Evolutionary conservation across 306 rosid genomes (phyloP).

Genomic region (Medicago ruthenica): DNA sequence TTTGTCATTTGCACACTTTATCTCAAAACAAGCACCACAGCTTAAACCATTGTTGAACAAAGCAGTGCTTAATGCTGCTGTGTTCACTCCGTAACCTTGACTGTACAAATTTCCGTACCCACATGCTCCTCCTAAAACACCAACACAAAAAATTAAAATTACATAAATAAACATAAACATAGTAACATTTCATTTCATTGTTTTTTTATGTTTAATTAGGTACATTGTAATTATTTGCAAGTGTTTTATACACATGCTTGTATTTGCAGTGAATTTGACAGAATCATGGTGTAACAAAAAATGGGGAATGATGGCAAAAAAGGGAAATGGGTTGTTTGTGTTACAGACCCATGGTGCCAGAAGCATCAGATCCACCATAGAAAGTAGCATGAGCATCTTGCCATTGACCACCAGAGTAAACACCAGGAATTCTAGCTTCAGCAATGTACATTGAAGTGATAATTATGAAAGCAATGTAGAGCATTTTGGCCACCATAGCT

Average conservation of each 20-base stretch:
- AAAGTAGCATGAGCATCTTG: constrained; percentile 90
- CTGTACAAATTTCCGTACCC: constrained; percentile 97
- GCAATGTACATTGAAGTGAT: constrained; percentile 49
- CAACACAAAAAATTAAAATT: too few relatives aligned
- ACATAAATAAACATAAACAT: constrained; percentile 3
- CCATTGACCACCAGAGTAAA: constrained; percentile 77
- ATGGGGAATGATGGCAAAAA: background rate
- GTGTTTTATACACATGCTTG: too few relatives aligned
- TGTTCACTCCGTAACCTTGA: constrained; percentile 95
- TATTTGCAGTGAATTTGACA: too few relatives aligned
- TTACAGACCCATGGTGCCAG: constrained; percentile 92
- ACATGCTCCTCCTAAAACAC: constrained; percentile 82
- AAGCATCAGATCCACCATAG: constrained; percentile 95
- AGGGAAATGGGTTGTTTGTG: background rate
- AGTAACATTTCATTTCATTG: too few relatives aligned
- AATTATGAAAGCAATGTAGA: constrained; percentile 47
- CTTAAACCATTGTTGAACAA: constrained; percentile 86
- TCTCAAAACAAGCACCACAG: constrained; percentile 92
- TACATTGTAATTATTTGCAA: background rate
- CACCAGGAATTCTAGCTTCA: constrained; percentile 82
- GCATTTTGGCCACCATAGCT: constrained; percentile 42
- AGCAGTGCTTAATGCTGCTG: constrained; percentile 92
- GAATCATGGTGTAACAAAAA: too few relatives aligned
- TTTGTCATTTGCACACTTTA: constrained; percentile 80
- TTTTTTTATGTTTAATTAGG: background rate